Percentiles rank a stretch among this genome's conserved stretches.
Evolutionary conservation across 306 rosid genomes (phyloP).

Genomic region (Acacia confusa): DNA sequence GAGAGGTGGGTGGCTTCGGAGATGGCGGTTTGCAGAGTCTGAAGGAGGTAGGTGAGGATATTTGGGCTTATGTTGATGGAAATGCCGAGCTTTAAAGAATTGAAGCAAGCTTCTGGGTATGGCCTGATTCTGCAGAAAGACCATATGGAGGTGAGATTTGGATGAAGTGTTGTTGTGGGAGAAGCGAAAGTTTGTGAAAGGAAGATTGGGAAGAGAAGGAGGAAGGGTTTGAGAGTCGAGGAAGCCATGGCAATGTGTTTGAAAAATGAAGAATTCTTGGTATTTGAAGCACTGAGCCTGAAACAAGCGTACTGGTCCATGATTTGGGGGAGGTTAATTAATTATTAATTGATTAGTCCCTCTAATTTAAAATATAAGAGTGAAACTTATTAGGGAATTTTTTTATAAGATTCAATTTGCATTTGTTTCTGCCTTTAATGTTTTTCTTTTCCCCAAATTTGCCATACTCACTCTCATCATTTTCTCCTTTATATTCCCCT

Average conservation of each 20-base stretch:
- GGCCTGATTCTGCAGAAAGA: conserved; percentile 62
- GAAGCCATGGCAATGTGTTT: conserved; percentile 48
- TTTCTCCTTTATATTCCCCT: no score
- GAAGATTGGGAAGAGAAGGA: conserved; percentile 44
- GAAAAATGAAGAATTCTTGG: conserved; percentile 3
- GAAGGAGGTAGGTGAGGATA: conserved; percentile 57
- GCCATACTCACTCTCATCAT: no score
- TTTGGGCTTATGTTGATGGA: conserved; percentile 62
- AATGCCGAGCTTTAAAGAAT: conserved; percentile 65
- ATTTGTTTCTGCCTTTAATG: no score
- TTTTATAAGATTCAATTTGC: no score
- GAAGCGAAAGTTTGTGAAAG: conserved; percentile 22
- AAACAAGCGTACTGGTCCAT: neutral
- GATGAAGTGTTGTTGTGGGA: conserved; percentile 15
- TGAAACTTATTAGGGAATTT: no score
- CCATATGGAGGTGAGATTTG: conserved; percentile 44
- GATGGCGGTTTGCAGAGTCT: conserved; percentile 55
- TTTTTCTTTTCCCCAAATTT: no score
- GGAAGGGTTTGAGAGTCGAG: conserved; percentile 31
- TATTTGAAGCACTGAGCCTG: neutral
- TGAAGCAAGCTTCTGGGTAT: conserved; percentile 58
- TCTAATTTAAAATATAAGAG: no score
- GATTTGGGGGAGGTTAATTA: neutral
- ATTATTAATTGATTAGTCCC: neutral
- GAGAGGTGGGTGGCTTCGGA: conserved; percentile 66